phyloP scores from a whole-genome alignment of 306 rosid species.

The Cucumis cinereus region DNA sequence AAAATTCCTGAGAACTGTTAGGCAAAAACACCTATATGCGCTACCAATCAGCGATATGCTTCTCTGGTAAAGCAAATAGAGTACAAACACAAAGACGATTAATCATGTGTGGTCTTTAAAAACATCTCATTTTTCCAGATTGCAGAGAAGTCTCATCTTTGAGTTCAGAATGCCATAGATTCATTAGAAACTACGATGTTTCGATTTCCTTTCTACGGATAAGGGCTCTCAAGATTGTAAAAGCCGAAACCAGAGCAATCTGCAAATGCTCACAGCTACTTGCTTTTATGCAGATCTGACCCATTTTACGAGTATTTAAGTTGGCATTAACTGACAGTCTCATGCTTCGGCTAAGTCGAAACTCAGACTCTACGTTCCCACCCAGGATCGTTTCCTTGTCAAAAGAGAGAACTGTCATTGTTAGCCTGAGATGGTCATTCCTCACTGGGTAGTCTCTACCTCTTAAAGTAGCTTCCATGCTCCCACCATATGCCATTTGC shows the following conservation, averaged over 20 bases:
- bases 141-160: not conserved
- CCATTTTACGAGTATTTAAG: constrained; percentile 83
- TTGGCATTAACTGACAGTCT: constrained; percentile 55
- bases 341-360: constrained; percentile 49
- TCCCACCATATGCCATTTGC: constrained; percentile 74
- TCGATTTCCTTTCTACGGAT: constrained; percentile 28
- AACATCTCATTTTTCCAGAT: not conserved
- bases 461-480: constrained; percentile 54
- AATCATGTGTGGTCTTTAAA: not conserved
- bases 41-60: not conserved
- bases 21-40: not conserved
- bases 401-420: constrained; percentile 56
- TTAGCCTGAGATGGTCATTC: constrained; percentile 49
- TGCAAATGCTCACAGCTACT: constrained; percentile 82
- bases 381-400: constrained; percentile 71
- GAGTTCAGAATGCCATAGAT: not conserved
- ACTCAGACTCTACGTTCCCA: constrained; percentile 66
- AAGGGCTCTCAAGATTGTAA: constrained; percentile 50
- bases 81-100: not conserved
- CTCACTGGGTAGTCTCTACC: constrained; percentile 81
- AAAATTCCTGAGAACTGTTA: not conserved
- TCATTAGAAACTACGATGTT: constrained; percentile 3
- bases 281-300: constrained; percentile 54
- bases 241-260: constrained; percentile 51
- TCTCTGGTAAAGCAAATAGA: not conserved